These are phyloP conservation scores for Xerocomus tenax DNA, from an alignment of 1,284 basidiomycete genomes.

Conservation along the genomic window DNA sequence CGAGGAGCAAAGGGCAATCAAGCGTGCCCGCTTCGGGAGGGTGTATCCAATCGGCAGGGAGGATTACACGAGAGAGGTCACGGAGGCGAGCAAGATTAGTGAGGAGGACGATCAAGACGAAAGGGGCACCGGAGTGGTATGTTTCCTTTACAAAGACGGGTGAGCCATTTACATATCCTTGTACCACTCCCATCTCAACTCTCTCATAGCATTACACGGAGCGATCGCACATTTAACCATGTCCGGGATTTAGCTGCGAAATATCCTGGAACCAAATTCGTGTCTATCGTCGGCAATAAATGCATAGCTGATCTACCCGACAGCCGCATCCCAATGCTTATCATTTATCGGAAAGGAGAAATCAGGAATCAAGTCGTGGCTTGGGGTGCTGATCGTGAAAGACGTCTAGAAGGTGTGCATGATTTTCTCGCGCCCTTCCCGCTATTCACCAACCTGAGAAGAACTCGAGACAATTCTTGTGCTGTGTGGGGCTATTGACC, in stretches of 20 bases:
- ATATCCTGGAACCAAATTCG: constrained; percentile 90
- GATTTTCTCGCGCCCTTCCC: background rate
- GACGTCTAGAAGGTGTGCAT: constrained; percentile 67
- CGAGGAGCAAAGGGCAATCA: constrained; percentile 55
- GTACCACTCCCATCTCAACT: constrained; percentile 3
- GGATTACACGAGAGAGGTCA: constrained; percentile 92
- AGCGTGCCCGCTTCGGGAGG: constrained; percentile 70
- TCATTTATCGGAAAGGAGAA: constrained; percentile 88
- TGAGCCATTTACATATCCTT: constrained; percentile 30
- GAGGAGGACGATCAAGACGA: constrained; percentile 59
- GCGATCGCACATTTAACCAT: constrained; percentile 68
- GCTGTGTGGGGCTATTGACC: constrained; percentile 51
- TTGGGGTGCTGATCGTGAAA: constrained; percentile 70
- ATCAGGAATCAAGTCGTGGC: constrained; percentile 80
- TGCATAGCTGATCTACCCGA: constrained; percentile 96
- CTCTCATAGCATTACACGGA: constrained; percentile 59
- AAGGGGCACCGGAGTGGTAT: constrained; percentile 77
- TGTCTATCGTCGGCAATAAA: constrained; percentile 90
- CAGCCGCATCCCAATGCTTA: constrained; percentile 81
- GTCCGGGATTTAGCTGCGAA: constrained; percentile 68
- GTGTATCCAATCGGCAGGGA: constrained; percentile 87
- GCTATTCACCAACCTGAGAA: constrained; percentile 25
- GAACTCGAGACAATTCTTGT: constrained; percentile 65
- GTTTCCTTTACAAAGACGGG: constrained; percentile 87
- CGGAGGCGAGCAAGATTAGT: constrained; percentile 75